A percentile compares a stretch with the other conserved stretches of the same genome.
These are phyloP conservation scores for Kokia cookei DNA, from an alignment of 441 rosid genomes.

Conservation along the genomic window DNA sequence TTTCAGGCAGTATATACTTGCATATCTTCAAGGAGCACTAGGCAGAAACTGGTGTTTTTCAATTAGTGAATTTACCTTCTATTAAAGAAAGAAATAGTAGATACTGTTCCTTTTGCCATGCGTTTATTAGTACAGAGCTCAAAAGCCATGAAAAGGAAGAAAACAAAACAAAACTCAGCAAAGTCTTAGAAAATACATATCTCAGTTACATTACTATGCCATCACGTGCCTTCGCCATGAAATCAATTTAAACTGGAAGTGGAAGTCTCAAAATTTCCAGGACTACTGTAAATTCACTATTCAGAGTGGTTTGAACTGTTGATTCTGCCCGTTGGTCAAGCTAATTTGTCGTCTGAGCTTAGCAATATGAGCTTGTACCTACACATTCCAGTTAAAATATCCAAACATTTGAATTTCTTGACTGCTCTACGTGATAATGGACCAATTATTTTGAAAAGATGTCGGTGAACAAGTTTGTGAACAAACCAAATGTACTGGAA, in stretches of 20 bases:
- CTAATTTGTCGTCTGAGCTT: conserved; percentile 50
- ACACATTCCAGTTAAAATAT: conserved; percentile 13
- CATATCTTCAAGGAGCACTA: background rate
- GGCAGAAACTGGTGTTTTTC: background rate
- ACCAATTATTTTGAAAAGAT: background rate
- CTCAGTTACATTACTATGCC: conserved; percentile 18
- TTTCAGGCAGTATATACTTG: background rate
- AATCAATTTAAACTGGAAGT: conserved; percentile 8
- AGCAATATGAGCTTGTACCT: conserved; percentile 64
- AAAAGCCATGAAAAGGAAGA: background rate
- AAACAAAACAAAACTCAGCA: conserved; percentile 7
- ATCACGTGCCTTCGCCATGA: conserved; percentile 14
- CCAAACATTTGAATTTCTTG: conserved; percentile 12
- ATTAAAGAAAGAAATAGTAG: background rate
- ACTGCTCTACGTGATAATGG: background rate
- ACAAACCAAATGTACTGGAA: background rate
- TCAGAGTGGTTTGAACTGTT: conserved; percentile 45
- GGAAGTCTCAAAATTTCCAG: conserved; percentile 15
- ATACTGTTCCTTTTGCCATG: background rate
- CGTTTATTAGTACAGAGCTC: conserved; percentile 14
- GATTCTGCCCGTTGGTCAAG: conserved; percentile 56
- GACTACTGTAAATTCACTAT: conserved; percentile 5
- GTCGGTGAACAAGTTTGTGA: background rate
- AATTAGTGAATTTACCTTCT: background rate
- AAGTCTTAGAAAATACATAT: conserved; percentile 17